These are phyloP conservation scores for Phycomyces blakesleeanus DNA, from an alignment of 192 early-diverging fungal genomes.

Conservation along the genomic window DNA sequence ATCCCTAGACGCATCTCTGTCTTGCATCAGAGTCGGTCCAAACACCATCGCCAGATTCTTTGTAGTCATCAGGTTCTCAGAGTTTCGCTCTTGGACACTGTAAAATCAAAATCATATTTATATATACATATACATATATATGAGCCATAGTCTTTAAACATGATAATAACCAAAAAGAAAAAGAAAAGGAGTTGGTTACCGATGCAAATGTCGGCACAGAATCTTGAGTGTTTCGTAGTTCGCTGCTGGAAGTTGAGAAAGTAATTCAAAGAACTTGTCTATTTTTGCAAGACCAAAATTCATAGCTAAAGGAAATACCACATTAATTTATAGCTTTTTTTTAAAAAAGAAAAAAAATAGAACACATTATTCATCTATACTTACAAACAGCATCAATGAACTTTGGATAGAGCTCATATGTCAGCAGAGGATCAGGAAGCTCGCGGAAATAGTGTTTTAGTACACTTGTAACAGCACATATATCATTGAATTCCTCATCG, in stretches of 20 bases:
- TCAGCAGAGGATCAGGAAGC: constrained; percentile 69
- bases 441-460: constrained; percentile 80
- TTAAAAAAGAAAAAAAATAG: constrained; percentile 2
- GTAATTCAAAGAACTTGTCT: constrained; percentile 41
- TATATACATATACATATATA: too few relatives aligned
- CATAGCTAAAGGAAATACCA: constrained; percentile 19
- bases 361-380: neutral
- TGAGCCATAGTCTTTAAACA: too few relatives aligned
- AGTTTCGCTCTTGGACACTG: constrained; percentile 53
- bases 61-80: constrained; percentile 83
- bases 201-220: constrained; percentile 61
- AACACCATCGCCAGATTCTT: constrained; percentile 94
- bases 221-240: constrained; percentile 61
- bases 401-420: constrained; percentile 61
- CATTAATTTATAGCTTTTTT: constrained; percentile 2
- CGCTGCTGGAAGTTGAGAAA: constrained; percentile 54
- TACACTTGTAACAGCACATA: constrained; percentile 74
- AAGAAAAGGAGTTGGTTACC: constrained; percentile 19
- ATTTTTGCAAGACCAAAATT: constrained; percentile 35
- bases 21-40: constrained; percentile 80
- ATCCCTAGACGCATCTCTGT: constrained; percentile 53
- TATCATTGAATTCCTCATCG: constrained; percentile 59
- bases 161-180: neutral
- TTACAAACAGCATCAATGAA: constrained; percentile 59
- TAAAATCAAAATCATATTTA: neutral